These are phyloP conservation scores for Pittosporum tobira DNA, from an alignment of 129 eudicot species.

Conservation along the genomic window DNA sequence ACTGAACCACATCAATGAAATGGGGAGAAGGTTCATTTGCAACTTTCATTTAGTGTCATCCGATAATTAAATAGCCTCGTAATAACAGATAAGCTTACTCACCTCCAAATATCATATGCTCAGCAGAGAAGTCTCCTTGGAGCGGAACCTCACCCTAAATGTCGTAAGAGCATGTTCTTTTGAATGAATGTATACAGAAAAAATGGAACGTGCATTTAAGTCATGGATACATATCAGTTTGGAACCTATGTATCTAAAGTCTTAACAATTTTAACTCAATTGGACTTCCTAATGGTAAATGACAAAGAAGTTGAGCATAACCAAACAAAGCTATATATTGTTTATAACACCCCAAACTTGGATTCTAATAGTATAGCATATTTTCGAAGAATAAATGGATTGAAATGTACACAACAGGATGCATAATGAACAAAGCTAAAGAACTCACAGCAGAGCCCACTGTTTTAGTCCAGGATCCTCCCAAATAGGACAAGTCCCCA, in stretches of 20 bases:
- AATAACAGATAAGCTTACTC: slow-evolving; percentile 17
- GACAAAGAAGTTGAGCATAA: background rate
- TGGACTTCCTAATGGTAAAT: background rate
- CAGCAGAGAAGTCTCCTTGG: slow-evolving; percentile 99
- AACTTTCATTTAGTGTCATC: background rate
- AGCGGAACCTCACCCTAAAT: slow-evolving; percentile 89
- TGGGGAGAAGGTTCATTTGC: background rate
- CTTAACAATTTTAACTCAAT: background rate
- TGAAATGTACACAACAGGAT: background rate
- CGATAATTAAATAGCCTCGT: background rate
- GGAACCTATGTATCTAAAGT: background rate
- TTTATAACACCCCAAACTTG: background rate
- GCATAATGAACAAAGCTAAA: background rate
- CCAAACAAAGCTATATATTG: background rate
- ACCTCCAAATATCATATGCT: slow-evolving; percentile 99
- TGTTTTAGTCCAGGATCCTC: slow-evolving; percentile 92
- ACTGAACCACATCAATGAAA: slow-evolving; percentile 34
- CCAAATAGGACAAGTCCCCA: slow-evolving; percentile 91
- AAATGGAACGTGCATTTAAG: slow-evolving; percentile 7
- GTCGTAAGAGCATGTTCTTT: slow-evolving; percentile 1
- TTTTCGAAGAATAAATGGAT: background rate
- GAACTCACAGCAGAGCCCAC: slow-evolving; percentile 82
- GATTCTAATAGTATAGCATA: background rate
- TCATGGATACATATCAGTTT: background rate
- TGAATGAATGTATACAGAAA: slow-evolving; percentile 5